Conservation (phyloP, 345 rosid species). For the Jatropha curcas region DNA sequence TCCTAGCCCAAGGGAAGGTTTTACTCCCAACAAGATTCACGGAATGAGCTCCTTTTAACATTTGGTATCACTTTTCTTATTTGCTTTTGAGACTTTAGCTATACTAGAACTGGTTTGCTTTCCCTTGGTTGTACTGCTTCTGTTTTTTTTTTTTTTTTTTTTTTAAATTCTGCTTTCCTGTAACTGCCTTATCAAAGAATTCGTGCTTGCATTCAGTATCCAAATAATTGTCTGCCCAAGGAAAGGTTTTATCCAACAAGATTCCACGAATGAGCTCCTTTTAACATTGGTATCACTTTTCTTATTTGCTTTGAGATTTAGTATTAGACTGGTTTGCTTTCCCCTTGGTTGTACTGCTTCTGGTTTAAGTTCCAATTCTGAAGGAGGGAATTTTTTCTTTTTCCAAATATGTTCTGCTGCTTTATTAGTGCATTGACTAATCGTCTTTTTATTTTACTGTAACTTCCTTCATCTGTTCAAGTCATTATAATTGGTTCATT, state of each 20-base stretch:
- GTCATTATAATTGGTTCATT: background rate
- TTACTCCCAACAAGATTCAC: background rate
- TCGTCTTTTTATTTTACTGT: background rate
- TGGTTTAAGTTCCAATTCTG: slow-evolving; percentile 1
- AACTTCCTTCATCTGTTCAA: background rate
- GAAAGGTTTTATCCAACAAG: background rate
- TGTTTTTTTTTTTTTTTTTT: too few species aligned
- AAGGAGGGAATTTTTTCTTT: background rate
- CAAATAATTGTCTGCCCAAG: background rate
- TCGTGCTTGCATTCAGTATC: background rate
- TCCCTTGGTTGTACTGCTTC: background rate
- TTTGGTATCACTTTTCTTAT: background rate
- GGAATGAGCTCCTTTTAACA: background rate
- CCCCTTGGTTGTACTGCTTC: background rate
- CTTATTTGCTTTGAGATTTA: background rate
- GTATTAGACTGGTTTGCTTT: background rate
- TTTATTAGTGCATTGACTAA: background rate
- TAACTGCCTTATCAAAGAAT: background rate
- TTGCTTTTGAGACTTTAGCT: background rate
- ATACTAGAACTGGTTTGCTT: background rate
- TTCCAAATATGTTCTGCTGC: background rate
- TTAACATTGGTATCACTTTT: background rate
- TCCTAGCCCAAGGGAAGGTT: background rate
- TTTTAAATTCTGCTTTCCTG: too few species aligned
- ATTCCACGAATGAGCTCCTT: background rate